Evolutionary conservation across 2,329 filamentous ascomycete genomes (phyloP).

Genomic region (Apiospora sp.): DNA sequence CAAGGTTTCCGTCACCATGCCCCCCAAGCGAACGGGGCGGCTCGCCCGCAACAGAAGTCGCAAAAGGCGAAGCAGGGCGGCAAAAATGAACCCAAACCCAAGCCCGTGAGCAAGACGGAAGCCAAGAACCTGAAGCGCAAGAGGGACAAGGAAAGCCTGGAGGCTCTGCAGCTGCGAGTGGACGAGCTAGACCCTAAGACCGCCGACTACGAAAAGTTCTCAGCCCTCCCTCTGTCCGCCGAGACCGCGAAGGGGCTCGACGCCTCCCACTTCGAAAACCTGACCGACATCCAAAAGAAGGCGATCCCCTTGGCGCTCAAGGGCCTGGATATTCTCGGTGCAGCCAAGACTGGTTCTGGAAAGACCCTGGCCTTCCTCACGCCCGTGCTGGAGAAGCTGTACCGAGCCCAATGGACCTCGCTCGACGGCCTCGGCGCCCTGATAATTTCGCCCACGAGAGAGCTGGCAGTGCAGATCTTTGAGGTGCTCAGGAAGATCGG

Average conservation of each 20-base stretch:
- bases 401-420: slow-evolving; percentile 88
- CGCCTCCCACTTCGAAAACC: slow-evolving; percentile 84
- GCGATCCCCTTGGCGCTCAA: slow-evolving; percentile 90
- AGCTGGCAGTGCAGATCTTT: slow-evolving; percentile 96
- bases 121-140: slow-evolving; percentile 51
- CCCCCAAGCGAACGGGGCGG: neutral
- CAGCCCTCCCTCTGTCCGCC: slow-evolving; percentile 84
- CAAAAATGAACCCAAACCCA: neutral
- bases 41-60: slow-evolving; percentile 36
- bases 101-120: slow-evolving; percentile 34
- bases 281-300: slow-evolving; percentile 91
- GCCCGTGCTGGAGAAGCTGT: slow-evolving; percentile 91
- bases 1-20: neutral
- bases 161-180: slow-evolving; percentile 48
- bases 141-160: slow-evolving; percentile 50
- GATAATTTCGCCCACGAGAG: slow-evolving; percentile 91
- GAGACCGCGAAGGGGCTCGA: slow-evolving; percentile 82
- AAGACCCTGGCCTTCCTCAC: slow-evolving; percentile 95
- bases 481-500: slow-evolving; percentile 92
- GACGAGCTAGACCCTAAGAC: slow-evolving; percentile 64
- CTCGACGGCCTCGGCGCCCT: slow-evolving; percentile 90
- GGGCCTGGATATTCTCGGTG: slow-evolving; percentile 87
- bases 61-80: slow-evolving; percentile 36
- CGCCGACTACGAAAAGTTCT: slow-evolving; percentile 71
- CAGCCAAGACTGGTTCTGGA: slow-evolving; percentile 93